Evolutionary conservation across 208 protist species (phyloP), one percentile per base, ranked within the genome.

Genomic region (Leptomonas pyrrhocoris): DNA sequence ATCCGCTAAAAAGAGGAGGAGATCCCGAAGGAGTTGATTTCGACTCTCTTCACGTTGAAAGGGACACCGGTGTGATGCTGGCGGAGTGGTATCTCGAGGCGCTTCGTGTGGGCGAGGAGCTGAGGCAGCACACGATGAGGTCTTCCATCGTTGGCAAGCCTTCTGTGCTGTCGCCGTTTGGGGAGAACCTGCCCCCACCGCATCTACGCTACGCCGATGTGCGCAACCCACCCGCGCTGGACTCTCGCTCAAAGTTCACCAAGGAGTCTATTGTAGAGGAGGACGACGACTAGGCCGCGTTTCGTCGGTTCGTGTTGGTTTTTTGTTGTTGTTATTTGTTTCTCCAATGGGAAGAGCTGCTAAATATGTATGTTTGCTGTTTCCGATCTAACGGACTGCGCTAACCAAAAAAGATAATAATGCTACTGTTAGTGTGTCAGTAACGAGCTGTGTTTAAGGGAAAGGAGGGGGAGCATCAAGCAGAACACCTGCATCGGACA

Each of bases 201-300:
- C 83, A 93, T 72, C 63, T 84, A n/a, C 80, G 82, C 9, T 94
- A 86, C 55, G 76, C 84, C 3, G 75, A 79, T 11, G 85, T 91
- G 31, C 80, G 77, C 38, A 94, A 96, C 60, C 92, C 92, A 2
- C 92, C 92, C 1, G 67, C 86, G 11, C 42, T 95, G 13, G 86
- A 92, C 59, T 65, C 77, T 25, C 85, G 87, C 7, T 94, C 92
- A n/a, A 90, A 81, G 21, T 96, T 93, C 57, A 95, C 86, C 0
- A 95, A 94, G 54, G 85, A 94, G 46, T 95, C 86, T 18, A 83
- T 97, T 36, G 84, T 95, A 4, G 89, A 97, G 58, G 92, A 97
- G 38, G 89, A 95, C 68, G 90, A 97, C 68, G 88, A 94, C 57
- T 96, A 63, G 40, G 1, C 6, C 0, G 13, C 16, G 5, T 15